phyloP scores from a whole-genome alignment of 2,329 filamentous ascomycete genomes.

The Clarireedia paspali region DNA sequence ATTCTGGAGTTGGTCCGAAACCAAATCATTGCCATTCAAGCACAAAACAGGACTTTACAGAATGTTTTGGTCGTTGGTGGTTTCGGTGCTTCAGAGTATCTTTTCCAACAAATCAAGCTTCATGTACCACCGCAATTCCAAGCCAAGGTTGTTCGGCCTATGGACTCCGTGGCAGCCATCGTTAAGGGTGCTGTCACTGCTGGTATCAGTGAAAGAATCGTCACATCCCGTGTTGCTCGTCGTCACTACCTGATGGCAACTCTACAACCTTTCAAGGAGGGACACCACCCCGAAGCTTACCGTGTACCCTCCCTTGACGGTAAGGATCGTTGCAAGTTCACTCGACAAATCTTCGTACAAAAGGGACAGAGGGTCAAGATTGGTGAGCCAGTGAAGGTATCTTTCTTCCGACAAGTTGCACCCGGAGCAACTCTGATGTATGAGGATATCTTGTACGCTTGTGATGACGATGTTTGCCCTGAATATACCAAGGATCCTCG shows the following conservation, averaged over 20 bases:
- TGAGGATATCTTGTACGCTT: conserved; percentile 95
- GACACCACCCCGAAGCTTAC: conserved; percentile 96
- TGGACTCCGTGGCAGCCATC: conserved; percentile 98
- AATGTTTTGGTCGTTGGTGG: conserved; percentile 97
- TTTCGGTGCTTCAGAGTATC: conserved; percentile 95
- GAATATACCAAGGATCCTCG: conserved; percentile 99
- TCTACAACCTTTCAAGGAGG: conserved; percentile 96
- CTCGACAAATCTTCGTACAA: conserved; percentile 94
- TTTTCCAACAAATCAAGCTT: conserved; percentile 98
- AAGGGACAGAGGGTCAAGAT: conserved; percentile 99
- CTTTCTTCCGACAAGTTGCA: conserved; percentile 95
- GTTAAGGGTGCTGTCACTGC: conserved; percentile 97
- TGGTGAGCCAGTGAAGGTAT: conserved; percentile 96
- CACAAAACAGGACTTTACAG: conserved; percentile 87
- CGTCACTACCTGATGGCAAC: conserved; percentile 99
- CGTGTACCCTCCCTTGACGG: conserved; percentile 93
- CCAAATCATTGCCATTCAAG: conserved; percentile 98
- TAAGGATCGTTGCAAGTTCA: conserved; percentile 98
- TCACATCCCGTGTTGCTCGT: conserved; percentile 94
- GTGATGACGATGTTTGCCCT: conserved; percentile 94
- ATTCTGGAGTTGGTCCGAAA: conserved; percentile 94
- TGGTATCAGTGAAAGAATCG: conserved; percentile 92
- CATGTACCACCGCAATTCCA: conserved; percentile 98
- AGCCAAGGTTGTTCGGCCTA: conserved; percentile 93
- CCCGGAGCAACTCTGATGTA: conserved; percentile 98